Base-by-base conservation (phyloP, 371 early-diverging fungal genomes). In the Mucor plumbeus region DNA sequence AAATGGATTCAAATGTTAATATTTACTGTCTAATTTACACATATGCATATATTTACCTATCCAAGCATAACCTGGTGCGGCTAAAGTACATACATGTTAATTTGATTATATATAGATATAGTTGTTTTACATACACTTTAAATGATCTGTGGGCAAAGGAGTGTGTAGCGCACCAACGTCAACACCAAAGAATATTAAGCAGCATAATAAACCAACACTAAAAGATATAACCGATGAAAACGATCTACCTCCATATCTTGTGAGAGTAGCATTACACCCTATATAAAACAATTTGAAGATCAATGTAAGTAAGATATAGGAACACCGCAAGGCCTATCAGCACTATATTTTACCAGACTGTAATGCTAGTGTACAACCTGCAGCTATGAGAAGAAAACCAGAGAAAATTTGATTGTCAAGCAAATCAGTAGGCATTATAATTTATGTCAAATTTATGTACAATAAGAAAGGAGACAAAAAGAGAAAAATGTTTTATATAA, bases 21-120 rank as follows among this genome's bases (percentile, higher is more conserved):
- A 63, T 33, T 33, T 31, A 17, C 19, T 11, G 17, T 44, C 39
- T 54, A 17, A 8, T 4, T n/a, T 13, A 48, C 14, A 39, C 8
- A 41, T 26, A n/a, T 17, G 31, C 1, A 7, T 5, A 34, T 31
- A 35, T 48, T 39, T 71, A 71, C 77, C 77, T 17, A 79, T 65
- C 77, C 74, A 77, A n/a, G 69, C 74, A 50, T 74, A 77, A 19
- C 60, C 71, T 15, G 77, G 77, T 10, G 77, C 77, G 40, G 44
- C 69, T 71, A 55, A 21, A 50, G 21, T 19, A 48, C 8, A 50
- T 19, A 19, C 26, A 50, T 50, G 44, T 44, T 3, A 44, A 17
- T 44, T 26, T 26, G 3, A 26, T 26, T 26, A 26, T 26, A 5
- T 6, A 15, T n/a, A 44, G n/a, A 17, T 48, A 17, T 17, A 48